phyloP scores from a whole-genome alignment of 768 basidiomycete genomes.

The Krasilnikovozyma curviuscula region DNA sequence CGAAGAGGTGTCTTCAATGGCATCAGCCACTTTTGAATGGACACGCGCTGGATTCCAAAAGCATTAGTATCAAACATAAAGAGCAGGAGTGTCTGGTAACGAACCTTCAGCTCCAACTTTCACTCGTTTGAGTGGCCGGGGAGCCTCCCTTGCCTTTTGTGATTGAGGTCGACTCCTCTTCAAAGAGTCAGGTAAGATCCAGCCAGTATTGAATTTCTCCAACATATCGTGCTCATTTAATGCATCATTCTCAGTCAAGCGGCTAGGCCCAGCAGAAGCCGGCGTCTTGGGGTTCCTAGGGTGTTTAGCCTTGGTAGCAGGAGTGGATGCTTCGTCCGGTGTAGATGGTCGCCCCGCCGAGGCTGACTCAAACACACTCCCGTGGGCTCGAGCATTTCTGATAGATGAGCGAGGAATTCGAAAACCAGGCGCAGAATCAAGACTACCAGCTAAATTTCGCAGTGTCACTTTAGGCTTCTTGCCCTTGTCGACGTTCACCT shows the following conservation, averaged over 20 bases:
- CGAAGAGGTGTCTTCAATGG: too few species aligned
- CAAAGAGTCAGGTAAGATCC: conserved; percentile 63
- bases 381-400: background rate
- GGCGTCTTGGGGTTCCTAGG: background rate
- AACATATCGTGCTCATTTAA: conserved; percentile 57
- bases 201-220: conserved; percentile 62
- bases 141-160: too few species aligned
- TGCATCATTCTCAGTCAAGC: conserved; percentile 33
- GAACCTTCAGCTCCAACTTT: too few species aligned
- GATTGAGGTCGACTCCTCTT: conserved; percentile 47
- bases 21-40: too few species aligned
- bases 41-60: too few species aligned
- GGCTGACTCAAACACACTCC: background rate
- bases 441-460: background rate
- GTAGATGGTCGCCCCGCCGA: background rate
- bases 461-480: background rate
- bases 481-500: background rate
- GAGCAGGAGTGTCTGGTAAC: too few species aligned
- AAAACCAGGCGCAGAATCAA: background rate
- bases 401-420: background rate
- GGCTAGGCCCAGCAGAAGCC: background rate
- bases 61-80: too few species aligned
- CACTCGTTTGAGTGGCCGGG: too few species aligned
- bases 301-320: conserved; percentile 1
- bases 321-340: background rate